These are phyloP conservation scores for Fusarium humuli DNA, from an alignment of 2,329 filamentous ascomycete genomes.

Conservation along the genomic window DNA sequence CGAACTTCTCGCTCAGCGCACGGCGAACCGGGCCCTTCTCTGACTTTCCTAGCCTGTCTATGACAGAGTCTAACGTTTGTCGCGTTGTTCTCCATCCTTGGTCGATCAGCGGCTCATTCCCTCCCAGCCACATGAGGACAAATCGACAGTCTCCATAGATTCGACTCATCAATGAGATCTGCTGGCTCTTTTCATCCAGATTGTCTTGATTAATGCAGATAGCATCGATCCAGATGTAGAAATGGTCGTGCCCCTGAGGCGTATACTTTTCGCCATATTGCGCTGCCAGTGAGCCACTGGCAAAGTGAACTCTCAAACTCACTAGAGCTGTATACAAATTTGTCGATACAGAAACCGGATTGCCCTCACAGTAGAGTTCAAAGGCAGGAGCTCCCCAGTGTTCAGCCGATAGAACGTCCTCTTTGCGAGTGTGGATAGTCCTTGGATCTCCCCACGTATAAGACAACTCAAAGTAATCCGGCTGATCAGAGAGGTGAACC, in stretches of 20 bases:
- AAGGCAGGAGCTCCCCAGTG: background rate
- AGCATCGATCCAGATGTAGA: background rate
- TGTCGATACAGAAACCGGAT: background rate
- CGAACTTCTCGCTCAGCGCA: background rate
- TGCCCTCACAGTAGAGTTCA: background rate
- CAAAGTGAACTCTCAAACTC: background rate
- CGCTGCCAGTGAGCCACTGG: background rate
- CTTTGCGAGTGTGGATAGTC: background rate
- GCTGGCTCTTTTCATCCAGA: fast-evolving
- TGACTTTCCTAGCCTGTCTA: background rate
- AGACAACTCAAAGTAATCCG: background rate
- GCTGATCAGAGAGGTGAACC: background rate
- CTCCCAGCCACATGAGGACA: background rate
- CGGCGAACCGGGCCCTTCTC: background rate
- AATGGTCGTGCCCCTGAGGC: background rate
- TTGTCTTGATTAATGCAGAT: background rate
- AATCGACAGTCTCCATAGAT: background rate
- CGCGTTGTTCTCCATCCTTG: background rate
- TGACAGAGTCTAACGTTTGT: background rate
- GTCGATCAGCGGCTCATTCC: background rate
- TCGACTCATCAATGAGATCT: background rate
- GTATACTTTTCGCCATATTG: background rate
- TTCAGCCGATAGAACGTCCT: background rate
- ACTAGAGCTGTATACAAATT: background rate
- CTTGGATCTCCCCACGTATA: background rate